Evolutionary conservation across 2,329 filamentous ascomycete genomes (phyloP), one percentile per base, ranked within the genome.

Genomic region (Fusarium fracticaudum): DNA sequence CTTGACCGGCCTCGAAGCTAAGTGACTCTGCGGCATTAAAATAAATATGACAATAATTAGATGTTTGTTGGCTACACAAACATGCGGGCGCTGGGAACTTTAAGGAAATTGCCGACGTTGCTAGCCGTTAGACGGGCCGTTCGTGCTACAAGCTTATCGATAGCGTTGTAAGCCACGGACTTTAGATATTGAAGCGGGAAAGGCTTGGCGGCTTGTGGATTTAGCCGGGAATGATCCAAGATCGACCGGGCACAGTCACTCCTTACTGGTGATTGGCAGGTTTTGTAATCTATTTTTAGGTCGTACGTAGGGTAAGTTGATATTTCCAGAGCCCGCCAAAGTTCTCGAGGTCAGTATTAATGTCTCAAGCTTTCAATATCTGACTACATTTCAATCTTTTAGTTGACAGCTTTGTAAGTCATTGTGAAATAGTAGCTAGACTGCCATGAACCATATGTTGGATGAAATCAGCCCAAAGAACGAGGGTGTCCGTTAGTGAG

Each of bases 1-100:
- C 47, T 64, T 73, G 0, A 73, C 65, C 5, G 65, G 69, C 53
- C 71, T 64, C 8, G 59, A 54, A 3, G 24, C 51, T 26, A 35
- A n/a, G 26, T 63, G 43, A 14, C 26, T 47, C 22, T 45, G 53
- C 24, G 60, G 55, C 60, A 63, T 63, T 18, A 17, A 18, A 33
- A 33, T 15, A 12, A 15, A 38, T 59, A 4, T 12, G n/a, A 10
- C 3, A 24, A 31, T 24, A n/a, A 31, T 33, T 8, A 13, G 37
- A 24, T 40, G 17, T 35, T 55, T 24, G 37, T n/a, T 43, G 26
- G 59, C n/a, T 20, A 53, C 14, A n/a, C 35, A 8, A 41, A 18
- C n/a, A 43, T 17, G 29, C 20, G 40, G 26, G 29, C n/a, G 18
- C 9, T 10, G 15, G 20, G 37, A 61, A 40, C n/a, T 31, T 61